A percentile compares a stretch with the other conserved stretches of the same genome.
These are phyloP conservation scores for Tetrahymena thermophila DNA, from an alignment of 73 alveolate genomes.

Conservation along the genomic window DNA sequence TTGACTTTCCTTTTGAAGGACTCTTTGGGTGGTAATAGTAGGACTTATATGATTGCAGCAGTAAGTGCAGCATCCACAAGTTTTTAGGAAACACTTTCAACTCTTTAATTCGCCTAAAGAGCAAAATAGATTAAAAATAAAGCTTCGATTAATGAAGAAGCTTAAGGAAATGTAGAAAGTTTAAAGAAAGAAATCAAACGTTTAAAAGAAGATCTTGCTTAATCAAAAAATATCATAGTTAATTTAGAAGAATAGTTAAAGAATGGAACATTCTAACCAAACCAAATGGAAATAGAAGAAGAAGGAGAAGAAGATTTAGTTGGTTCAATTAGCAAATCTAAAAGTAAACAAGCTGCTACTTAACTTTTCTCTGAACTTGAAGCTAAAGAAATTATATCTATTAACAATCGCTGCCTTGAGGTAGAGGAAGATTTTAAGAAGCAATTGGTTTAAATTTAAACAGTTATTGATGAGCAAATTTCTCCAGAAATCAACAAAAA, in stretches of 20 bases:
- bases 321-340: not conserved
- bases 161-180: constrained; percentile 44
- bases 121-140: constrained; percentile 72
- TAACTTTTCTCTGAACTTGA: not conserved
- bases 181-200: not conserved
- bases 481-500: not conserved
- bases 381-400: not conserved
- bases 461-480: not conserved
- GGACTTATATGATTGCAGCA: constrained; percentile 79
- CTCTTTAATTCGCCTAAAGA: constrained; percentile 87
- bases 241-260: not conserved
- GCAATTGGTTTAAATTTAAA: not conserved
- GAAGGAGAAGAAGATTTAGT: not conserved
- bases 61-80: constrained; percentile 58
- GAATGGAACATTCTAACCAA: not conserved
- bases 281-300: not conserved
- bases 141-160: constrained; percentile 75
- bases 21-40: constrained; percentile 81
- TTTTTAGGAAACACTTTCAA: constrained; percentile 84
- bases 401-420: not conserved
- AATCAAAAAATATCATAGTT: not conserved
- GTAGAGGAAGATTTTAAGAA: not conserved
- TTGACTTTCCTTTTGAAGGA: constrained; percentile 72
- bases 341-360: not conserved
- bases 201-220: constrained; percentile 5